Evolutionary conservation across 306 rosid species (phyloP).

Genomic region (Luffa aegyptiaca): DNA sequence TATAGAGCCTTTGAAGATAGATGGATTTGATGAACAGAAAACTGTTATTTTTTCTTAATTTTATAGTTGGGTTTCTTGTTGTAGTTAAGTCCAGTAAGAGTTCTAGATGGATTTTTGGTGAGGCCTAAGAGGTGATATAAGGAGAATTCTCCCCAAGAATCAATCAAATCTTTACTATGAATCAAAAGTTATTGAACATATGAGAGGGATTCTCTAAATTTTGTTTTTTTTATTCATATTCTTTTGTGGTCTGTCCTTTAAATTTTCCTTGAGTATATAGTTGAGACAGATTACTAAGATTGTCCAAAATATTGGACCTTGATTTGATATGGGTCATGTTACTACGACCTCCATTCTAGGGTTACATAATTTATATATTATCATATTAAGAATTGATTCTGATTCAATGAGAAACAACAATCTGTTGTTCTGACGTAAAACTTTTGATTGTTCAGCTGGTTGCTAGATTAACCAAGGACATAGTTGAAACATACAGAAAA

Average conservation of each 20-base stretch:
- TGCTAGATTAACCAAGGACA: slow-evolving; percentile 79
- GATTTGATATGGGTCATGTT: not conserved
- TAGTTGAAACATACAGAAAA: slow-evolving; percentile 76
- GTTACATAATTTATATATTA: not conserved
- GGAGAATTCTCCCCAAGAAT: too few relatives aligned
- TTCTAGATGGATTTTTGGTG: not conserved
- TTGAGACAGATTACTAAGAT: not conserved
- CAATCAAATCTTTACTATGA: too few relatives aligned
- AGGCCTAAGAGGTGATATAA: too few relatives aligned
- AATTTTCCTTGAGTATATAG: not conserved
- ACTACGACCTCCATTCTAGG: not conserved
- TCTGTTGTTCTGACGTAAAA: slow-evolving; percentile 21
- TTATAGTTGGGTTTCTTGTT: not conserved
- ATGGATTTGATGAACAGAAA: not conserved
- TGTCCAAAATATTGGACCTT: not conserved
- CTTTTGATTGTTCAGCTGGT: slow-evolving; percentile 59
- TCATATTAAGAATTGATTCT: not conserved
- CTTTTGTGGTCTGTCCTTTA: not conserved
- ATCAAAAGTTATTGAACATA: too few relatives aligned
- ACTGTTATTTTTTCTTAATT: not conserved
- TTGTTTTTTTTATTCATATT: not conserved
- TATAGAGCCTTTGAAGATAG: not conserved
- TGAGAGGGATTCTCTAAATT: not conserved
- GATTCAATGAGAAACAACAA: not conserved
- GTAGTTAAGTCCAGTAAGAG: not conserved